These are phyloP conservation scores for Forsythia viridissima DNA, from an alignment of 257 asterid species.

Conservation along the genomic window DNA sequence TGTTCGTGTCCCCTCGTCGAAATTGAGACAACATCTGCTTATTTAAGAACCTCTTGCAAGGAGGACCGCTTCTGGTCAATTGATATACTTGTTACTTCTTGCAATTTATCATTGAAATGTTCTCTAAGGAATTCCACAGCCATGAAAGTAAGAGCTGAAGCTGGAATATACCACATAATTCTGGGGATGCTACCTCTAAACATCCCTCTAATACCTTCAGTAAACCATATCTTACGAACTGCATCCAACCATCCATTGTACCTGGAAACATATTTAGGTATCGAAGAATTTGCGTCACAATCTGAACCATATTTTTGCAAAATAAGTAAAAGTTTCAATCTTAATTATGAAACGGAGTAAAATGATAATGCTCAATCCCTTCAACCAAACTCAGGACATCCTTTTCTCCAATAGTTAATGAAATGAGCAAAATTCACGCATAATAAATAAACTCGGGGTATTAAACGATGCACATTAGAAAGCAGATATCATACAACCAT, in stretches of 20 bases:
- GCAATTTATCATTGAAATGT: constrained; percentile 34
- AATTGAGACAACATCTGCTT: not conserved
- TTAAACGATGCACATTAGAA: not conserved
- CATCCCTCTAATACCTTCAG: constrained; percentile 70
- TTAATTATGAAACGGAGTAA: too few species aligned
- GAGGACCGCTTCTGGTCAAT: constrained; percentile 58
- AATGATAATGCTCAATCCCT: too few species aligned
- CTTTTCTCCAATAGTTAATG: not conserved
- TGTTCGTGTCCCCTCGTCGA: not conserved
- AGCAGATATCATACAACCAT: not conserved
- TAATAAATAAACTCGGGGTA: not conserved
- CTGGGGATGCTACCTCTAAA: constrained; percentile 78
- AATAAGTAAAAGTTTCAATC: too few species aligned
- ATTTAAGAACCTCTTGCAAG: constrained; percentile 54
- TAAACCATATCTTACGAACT: constrained; percentile 60
- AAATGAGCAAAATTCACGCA: not conserved
- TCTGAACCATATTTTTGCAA: not conserved
- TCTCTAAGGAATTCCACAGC: constrained; percentile 76
- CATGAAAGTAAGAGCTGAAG: constrained; percentile 89
- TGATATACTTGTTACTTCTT: constrained; percentile 47
- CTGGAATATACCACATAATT: constrained; percentile 76
- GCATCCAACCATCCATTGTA: constrained; percentile 75
- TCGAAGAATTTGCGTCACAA: constrained; percentile 1
- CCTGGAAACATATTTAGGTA: constrained; percentile 36
- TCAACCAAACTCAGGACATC: too few species aligned